Conservation (phyloP, 1,139 yeast species). For the Lodderomyces jiufengensis region DNA sequence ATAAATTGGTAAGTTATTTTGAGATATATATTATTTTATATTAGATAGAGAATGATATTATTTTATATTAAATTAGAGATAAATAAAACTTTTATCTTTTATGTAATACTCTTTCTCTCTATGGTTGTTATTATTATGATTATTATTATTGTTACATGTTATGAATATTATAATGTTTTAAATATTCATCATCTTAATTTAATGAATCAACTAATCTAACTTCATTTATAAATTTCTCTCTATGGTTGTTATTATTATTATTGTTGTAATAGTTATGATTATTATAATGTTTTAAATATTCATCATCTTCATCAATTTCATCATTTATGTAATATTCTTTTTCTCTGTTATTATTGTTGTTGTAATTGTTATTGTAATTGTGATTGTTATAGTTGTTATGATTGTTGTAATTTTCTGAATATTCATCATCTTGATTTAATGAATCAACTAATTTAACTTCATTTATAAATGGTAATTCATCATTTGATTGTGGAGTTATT, state of each 20-base stretch:
- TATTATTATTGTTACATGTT: too few relatives aligned
- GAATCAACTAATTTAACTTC: slow-evolving; percentile 28
- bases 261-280: too few relatives aligned
- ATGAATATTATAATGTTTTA: background rate
- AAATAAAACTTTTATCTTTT: too few relatives aligned
- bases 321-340: background rate
- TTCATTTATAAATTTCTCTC: slow-evolving; percentile 28
- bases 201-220: slow-evolving; percentile 23
- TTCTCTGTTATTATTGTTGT: too few relatives aligned
- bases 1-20: too few relatives aligned
- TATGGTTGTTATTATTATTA: too few relatives aligned
- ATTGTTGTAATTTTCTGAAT: background rate
- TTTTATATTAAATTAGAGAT: too few relatives aligned
- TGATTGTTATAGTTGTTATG: too few relatives aligned
- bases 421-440: slow-evolving; percentile 6
- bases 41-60: too few relatives aligned
- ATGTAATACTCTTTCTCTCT: too few relatives aligned
- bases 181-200: slow-evolving; percentile 5
- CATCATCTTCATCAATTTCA: background rate
- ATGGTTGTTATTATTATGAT: too few relatives aligned
- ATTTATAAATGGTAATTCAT: slow-evolving; percentile 39
- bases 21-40: too few relatives aligned
- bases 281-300: background rate
- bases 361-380: background rate
- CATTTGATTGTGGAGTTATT: slow-evolving; percentile 14